Evolutionary conservation across 2,329 filamentous ascomycete genomes (phyloP), one percentile per base, ranked within the genome.

Genomic region (Aspergillus fumigatiaffinis): DNA sequence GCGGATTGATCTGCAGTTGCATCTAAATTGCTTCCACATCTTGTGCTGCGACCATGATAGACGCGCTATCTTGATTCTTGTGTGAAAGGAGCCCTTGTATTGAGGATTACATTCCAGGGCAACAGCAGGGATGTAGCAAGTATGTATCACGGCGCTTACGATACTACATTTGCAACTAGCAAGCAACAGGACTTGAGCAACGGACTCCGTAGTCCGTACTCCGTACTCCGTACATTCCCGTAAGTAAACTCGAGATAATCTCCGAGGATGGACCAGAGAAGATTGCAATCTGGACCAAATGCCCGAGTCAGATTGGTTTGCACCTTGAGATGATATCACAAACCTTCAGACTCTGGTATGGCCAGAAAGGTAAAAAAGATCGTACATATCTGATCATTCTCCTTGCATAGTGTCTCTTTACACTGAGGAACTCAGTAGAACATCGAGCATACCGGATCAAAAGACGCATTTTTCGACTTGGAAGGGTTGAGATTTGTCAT

Each of bases 401-500:
- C 32, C 57, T 56, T 61, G 57, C 63, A 63, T 35, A 35, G 14
- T 35, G 12, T 35, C 32, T 17, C 32, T 35, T 2, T 14, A 14
- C 25, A 35, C 32, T 61, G 28, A 58, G 58, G 52, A 59, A 62
- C 55, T 64, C 32, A 17, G 32, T 38, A 38, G 32, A 38, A 7
- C 14, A 17, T 38, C 6, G 32, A 17, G 32, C 32, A 38, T 17
- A n/a, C 32, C 12, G 6, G 44, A 47, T 26, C 23, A 38, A 51
- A 35, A 51, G 49, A 32, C 56, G 47, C 26, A 23, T n/a, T 12
- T 29, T 29, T 29, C 28, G 9, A 57, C 49, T 62, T 54, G 23
- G 46, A 57, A 60, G 61, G 46, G 23, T 52, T 60, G 64, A 63
- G 38, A 51, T 55, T 65, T 64, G 64, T 67, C 56, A 66, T 57